A percentile compares a stretch with the other conserved stretches of the same genome.
These are phyloP conservation scores for Warburgia ugandensis DNA, from an alignment of 164 flowering plant genomes.

Conservation along the genomic window DNA sequence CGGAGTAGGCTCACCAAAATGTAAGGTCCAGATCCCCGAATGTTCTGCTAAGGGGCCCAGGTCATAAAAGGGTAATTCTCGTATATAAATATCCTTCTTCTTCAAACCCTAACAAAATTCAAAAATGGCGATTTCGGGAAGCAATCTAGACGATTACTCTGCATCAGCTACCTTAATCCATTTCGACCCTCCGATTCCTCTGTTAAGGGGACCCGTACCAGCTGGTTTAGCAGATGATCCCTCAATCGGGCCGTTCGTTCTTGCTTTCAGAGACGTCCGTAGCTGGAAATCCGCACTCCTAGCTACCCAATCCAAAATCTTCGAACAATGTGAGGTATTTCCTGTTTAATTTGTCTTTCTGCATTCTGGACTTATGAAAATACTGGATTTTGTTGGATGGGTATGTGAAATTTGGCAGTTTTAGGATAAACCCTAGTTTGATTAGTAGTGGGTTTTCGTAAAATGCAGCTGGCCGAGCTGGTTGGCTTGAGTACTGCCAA, in stretches of 20 bases:
- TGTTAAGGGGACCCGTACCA: constrained; percentile 18
- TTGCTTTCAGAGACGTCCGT: constrained; percentile 20
- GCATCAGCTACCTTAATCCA: constrained; percentile 19
- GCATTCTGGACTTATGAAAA: neutral
- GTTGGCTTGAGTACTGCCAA: constrained; percentile 22
- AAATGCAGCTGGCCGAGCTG: constrained; percentile 35
- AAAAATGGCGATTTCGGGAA: constrained; percentile 7
- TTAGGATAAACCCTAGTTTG: neutral
- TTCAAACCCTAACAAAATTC: constrained; percentile 1
- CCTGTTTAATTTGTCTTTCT: neutral
- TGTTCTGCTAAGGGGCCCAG: too few relatives aligned
- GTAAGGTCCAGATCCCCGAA: too few relatives aligned
- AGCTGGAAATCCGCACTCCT: constrained; percentile 18
- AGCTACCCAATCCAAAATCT: constrained; percentile 14
- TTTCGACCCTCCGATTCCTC: constrained; percentile 20
- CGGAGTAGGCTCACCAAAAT: too few relatives aligned
- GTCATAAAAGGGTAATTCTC: too few relatives aligned
- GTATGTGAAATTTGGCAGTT: neutral
- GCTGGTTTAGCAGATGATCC: constrained; percentile 20
- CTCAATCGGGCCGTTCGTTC: constrained; percentile 22
- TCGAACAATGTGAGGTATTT: constrained; percentile 23
- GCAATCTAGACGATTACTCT: constrained; percentile 15
- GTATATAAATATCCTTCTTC: too few relatives aligned
- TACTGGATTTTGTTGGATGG: neutral
- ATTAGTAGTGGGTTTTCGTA: neutral